Base-by-base conservation (phyloP, 1,139 yeast species). In the Lodderomyces margitis region DNA sequence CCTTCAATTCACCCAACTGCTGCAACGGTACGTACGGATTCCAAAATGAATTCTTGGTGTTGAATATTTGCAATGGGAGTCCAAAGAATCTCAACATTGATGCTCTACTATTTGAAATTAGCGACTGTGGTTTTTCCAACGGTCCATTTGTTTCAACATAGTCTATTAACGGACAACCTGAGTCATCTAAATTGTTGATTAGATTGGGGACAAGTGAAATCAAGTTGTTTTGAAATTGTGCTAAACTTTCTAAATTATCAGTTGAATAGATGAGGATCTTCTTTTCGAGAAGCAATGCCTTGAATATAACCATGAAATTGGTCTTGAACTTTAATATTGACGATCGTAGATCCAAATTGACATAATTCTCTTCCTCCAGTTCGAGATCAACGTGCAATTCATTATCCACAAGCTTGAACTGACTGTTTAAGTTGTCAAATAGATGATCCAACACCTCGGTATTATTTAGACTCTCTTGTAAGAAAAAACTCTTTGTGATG, bases 1-100 rank as follows among this genome's bases (percentile, higher is more conserved):
- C 73, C 30, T 71, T 73, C 42, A 92, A 68, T 52, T 87, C 91
- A 43, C 84, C 85, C 43, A 92, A 68, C 57, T 91, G 98, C 60
- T 91, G 98, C 40, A 92, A 67, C 0, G 98, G 96, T 17, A 91
- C 76, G 60, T 91, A 92, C 0, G 98, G 98, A 51, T 87, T 85
- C 74, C 95, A 91, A 49, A 91, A 75, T 3, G 95, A 88, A 31
- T 95, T 95, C 52, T 81, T 78, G 9, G 77, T 70, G 50, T 89
- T 88, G 64, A 92, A 92, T 1, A 89, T 64, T 53, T 86, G 92
- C 40, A 92, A 67, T 0, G 98, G 98, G 34, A 92, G 70, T 0
- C 98, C 98, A 60, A 88, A 78, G 58, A 88, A 92, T 33, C 80
- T 68, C 41, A 91, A 65, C 62, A 91, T 75, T 1, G 96, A 86